Evolutionary conservation across 805 yeast genomes (phyloP), one percentile per base, ranked within the genome.

Genomic region (Wickerhamomyces rabaulensis): DNA sequence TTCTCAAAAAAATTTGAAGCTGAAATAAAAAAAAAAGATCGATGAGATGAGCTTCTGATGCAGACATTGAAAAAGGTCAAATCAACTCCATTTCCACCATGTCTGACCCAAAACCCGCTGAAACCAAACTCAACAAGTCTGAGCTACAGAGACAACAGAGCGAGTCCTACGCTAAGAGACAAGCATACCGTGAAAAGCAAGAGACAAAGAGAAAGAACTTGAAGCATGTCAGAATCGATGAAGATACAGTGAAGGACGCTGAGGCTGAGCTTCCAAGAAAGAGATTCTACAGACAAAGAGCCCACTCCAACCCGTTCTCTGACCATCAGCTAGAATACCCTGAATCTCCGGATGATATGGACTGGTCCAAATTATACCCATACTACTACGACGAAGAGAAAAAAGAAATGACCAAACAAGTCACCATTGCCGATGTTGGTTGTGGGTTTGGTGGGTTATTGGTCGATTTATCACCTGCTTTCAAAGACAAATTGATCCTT

Each of bases 391-490:
- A 76, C 56, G 69, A 67, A 38, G 58, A 59, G 3, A 64, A 70
- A 1, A 36, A 36, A 12, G 25, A 36, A 36, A 67, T 80, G 72
- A 64, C 69, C 12, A 70, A 74, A 42, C 58, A 73, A 22, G 96
- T 90, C 19, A 90, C 87, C 46, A 84, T 94, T 44, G 98, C 98
- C 5, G 99, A 94, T 63, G 79, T 94, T 49, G 99, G 99, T 9
- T 94, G 99, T 69, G 99, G 99, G 1, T 94, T 87, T 64, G 99
- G 99, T 45, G 99, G 99, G 0, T 73, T 94, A 48, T 65, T 88
- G 56, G 81, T 86, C 31, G 85, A 88, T 45, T 73, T 94, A 47
- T 84, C 96, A 4, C 85, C 90, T 6, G 79, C 70, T 46, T 84
- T 87, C 52, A 90, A 94, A 2, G 79, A 86, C 3, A 77, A 74